Percentiles rank a stretch among this genome's conserved stretches.
These are phyloP conservation scores for Zymoseptoria passerinii DNA, from an alignment of 2,329 filamentous ascomycete genomes.

Conservation along the genomic window DNA sequence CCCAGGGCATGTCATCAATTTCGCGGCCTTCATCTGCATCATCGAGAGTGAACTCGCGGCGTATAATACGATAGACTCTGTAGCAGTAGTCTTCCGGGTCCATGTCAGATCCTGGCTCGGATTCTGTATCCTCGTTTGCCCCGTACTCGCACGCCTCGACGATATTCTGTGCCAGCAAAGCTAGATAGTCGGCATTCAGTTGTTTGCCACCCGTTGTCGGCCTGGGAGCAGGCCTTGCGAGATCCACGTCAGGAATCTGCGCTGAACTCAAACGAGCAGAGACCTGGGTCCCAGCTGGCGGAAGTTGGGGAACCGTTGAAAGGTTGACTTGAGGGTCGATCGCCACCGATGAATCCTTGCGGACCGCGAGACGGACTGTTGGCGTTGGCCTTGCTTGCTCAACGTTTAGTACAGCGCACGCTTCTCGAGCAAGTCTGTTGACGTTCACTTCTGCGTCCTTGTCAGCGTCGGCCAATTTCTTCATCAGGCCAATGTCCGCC, in stretches of 20 bases:
- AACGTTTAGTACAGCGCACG: neutral
- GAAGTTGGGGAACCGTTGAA: neutral
- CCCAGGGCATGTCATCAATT: neutral
- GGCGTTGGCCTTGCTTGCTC: neutral
- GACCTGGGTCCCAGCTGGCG: neutral
- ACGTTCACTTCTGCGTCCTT: constrained; percentile 6
- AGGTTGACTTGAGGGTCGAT: neutral
- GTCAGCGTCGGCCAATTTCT: constrained; percentile 4
- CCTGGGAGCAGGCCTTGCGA: neutral
- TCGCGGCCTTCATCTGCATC: neutral
- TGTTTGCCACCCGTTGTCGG: constrained; percentile 13
- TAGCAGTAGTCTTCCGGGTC: constrained; percentile 7
- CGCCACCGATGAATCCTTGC: neutral
- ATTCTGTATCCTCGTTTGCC: neutral
- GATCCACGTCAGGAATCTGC: neutral
- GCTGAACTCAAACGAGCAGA: neutral
- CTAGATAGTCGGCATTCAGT: neutral
- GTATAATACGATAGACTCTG: constrained; percentile 3
- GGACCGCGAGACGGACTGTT: neutral
- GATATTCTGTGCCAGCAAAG: neutral
- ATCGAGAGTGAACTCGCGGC: constrained; percentile 5
- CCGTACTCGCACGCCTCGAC: neutral
- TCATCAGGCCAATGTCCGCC: neutral
- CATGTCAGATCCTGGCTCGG: neutral
- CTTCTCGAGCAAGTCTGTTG: constrained; percentile 6